A percentile compares a stretch with the other conserved stretches of the same genome.
phyloP scores from a whole-genome alignment of 1,139 yeast genomes.

The Arxiozyma slooffiae region DNA sequence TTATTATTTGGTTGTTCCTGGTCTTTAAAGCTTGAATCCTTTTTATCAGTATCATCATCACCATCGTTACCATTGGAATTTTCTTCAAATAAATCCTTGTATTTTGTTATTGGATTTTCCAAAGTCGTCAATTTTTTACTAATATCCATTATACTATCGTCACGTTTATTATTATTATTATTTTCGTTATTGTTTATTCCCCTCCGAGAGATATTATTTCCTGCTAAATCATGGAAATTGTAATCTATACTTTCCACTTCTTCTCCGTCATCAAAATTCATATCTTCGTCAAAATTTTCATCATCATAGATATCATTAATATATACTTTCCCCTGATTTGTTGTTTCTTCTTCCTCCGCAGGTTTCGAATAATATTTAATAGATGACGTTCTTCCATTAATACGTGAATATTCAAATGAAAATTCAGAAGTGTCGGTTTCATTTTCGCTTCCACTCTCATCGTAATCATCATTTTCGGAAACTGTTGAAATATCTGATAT shows the following conservation, averaged over 20 bases:
- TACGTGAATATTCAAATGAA: constrained; percentile 46
- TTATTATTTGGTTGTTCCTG: background rate
- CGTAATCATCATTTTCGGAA: constrained; percentile 12
- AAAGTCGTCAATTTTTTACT: background rate
- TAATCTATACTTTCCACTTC: constrained; percentile 35
- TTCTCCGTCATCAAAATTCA: constrained; percentile 36
- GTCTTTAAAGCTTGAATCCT: constrained; percentile 6
- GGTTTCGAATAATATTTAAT: constrained; percentile 44
- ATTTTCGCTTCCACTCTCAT: constrained; percentile 13
- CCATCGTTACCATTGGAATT: constrained; percentile 28
- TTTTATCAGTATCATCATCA: background rate
- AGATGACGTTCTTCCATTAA: constrained; percentile 52
- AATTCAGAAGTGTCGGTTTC: constrained; percentile 37
- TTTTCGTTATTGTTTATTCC: background rate
- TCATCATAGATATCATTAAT: constrained; percentile 37
- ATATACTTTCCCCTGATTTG: constrained; percentile 18
- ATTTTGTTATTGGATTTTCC: background rate
- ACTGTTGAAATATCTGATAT: background rate
- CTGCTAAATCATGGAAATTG: background rate
- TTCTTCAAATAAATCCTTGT: constrained; percentile 19
- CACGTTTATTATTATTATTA: background rate
- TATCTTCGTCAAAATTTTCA: constrained; percentile 45
- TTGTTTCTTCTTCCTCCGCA: constrained; percentile 14
- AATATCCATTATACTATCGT: background rate
- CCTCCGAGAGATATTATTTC: background rate